Evolutionary conservation across 192 early-diverging fungal genomes (phyloP).

Genomic region (Dispira parvispora): DNA sequence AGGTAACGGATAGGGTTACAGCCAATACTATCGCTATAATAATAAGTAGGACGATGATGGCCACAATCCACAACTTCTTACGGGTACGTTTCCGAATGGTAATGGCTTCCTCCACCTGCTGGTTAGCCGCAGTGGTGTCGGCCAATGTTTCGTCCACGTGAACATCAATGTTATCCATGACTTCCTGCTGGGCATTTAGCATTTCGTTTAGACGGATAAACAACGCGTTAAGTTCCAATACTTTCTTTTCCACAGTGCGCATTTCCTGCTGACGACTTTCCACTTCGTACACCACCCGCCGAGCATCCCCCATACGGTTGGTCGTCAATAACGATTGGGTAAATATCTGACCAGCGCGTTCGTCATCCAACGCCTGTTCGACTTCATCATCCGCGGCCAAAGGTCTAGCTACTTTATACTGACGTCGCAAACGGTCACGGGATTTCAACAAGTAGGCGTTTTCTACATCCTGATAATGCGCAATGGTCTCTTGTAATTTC

Average conservation of each 20-base stretch:
- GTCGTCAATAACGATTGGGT: slow-evolving; percentile 23
- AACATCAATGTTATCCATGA: slow-evolving; percentile 27
- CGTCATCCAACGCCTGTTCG: slow-evolving; percentile 22
- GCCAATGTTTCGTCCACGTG: slow-evolving; percentile 24
- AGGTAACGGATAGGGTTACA: not conserved
- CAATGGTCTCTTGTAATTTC: slow-evolving; percentile 1
- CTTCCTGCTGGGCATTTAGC: slow-evolving; percentile 32
- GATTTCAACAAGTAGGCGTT: slow-evolving; percentile 27
- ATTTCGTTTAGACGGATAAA: slow-evolving; percentile 27
- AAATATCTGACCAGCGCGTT: slow-evolving; percentile 30
- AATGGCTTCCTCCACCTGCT: slow-evolving; percentile 28
- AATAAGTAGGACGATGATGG: slow-evolving; percentile 29
- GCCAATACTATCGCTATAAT: slow-evolving; percentile 30
- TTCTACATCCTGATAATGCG: slow-evolving; percentile 24
- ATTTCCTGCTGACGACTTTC: slow-evolving; percentile 30
- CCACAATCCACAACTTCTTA: slow-evolving; percentile 31
- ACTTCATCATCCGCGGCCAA: slow-evolving; percentile 25
- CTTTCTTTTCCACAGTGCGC: slow-evolving; percentile 26
- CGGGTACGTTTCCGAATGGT: slow-evolving; percentile 24
- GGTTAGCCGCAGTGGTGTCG: slow-evolving; percentile 19
- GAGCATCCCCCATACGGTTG: slow-evolving; percentile 19
- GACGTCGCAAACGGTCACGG: slow-evolving; percentile 25
- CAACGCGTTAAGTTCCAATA: slow-evolving; percentile 24
- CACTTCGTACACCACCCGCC: slow-evolving; percentile 26
- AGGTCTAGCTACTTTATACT: slow-evolving; percentile 28